A percentile compares a stretch with the other conserved stretches of the same genome.
These are phyloP conservation scores for Aspergillus fumigatus DNA, from an alignment of 2,329 filamentous ascomycete genomes.

Conservation along the genomic window DNA sequence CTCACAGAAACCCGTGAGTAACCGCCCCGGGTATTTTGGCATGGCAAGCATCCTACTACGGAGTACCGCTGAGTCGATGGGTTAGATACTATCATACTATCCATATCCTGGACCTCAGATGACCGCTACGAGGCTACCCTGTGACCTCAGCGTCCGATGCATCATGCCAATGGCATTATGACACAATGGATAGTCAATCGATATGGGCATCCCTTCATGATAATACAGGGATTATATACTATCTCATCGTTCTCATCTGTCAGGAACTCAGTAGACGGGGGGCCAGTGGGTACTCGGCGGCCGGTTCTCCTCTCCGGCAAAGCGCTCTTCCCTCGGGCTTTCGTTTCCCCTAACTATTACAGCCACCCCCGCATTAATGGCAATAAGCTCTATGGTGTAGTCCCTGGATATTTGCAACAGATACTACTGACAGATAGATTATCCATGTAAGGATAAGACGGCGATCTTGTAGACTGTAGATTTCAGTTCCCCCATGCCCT, in stretches of 20 bases:
- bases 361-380: too few species aligned
- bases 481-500: too few species aligned
- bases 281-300: too few species aligned
- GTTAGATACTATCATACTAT: background rate
- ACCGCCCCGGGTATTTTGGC: background rate
- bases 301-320: background rate
- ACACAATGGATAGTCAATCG: background rate
- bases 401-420: too few species aligned
- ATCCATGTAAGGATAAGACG: too few species aligned
- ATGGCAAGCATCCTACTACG: background rate
- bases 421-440: too few species aligned
- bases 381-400: background rate
- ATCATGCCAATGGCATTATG: background rate
- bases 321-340: background rate
- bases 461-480: too few species aligned
- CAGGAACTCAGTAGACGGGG: too few species aligned
- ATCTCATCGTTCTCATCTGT: background rate
- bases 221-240: background rate
- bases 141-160: background rate
- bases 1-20: background rate
- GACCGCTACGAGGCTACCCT: too few species aligned
- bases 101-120: too few species aligned
- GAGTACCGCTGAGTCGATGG: too few species aligned
- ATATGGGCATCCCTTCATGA: background rate
- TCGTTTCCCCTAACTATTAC: too few species aligned